phyloP scores from a whole-genome alignment of 179 eudicot genomes.

The Heliamphora pulchella region DNA sequence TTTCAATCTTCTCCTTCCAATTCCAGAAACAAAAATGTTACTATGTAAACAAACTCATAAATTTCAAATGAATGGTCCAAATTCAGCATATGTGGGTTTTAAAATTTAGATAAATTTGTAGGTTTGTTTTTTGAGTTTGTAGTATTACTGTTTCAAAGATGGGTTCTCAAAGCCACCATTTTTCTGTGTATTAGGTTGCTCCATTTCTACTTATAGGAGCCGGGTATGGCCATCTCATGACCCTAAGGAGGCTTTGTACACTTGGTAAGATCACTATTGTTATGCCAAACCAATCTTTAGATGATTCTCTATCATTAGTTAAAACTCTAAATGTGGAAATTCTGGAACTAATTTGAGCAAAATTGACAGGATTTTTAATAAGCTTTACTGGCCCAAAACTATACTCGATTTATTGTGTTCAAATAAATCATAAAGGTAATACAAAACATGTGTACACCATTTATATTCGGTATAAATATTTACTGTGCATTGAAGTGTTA shows the following conservation, averaged over 20 bases:
- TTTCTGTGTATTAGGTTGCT: constrained; percentile 45
- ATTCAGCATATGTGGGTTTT: no score
- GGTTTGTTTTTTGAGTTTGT: no score
- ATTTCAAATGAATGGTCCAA: no score
- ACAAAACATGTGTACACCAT: neutral
- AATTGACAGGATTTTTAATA: constrained; percentile 57
- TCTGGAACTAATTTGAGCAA: neutral
- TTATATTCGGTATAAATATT: neutral
- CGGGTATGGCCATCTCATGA: constrained; percentile 79
- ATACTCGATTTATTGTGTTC: constrained; percentile 50
- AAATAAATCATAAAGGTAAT: constrained; percentile 55
- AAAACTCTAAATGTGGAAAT: neutral
- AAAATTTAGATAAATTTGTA: no score
- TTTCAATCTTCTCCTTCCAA: neutral
- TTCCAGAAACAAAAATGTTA: neutral
- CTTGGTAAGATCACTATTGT: constrained; percentile 40
- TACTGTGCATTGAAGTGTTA: neutral
- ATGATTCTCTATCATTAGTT: neutral
- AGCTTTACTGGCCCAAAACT: constrained; percentile 81
- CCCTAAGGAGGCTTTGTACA: constrained; percentile 70
- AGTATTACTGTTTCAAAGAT: no score
- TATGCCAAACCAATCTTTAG: neutral
- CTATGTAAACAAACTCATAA: no score
- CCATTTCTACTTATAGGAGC: constrained; percentile 60
- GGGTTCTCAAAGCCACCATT: neutral